Base-by-base conservation (phyloP, 441 rosid species). In the Kokia cookei region DNA sequence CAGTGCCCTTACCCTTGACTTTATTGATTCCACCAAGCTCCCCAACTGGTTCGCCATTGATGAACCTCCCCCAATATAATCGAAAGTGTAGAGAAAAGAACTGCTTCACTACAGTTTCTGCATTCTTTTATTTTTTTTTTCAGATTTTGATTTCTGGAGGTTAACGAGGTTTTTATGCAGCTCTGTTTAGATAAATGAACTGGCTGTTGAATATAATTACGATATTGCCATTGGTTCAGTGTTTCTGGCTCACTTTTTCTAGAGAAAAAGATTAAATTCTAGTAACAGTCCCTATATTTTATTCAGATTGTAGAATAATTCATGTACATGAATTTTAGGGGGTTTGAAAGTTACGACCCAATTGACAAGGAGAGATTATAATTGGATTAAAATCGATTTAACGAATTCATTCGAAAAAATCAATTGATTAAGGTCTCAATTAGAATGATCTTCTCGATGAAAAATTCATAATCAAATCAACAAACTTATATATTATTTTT, bases 21-120 rank as follows among this genome's bases (percentile, higher is more conserved):
- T 95, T 58, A 95, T 93, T 27, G 95, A 85, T 83, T 91, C 84
- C 83, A 95, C 85, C 80, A 95, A 73, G 75, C 76, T 82, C 84
- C 84, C 98, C 53, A 95, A 78, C 82, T 86, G 97, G 63, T 75
- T 81, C 14, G 88, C 92, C 98, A 92, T 94, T 40, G 17, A 29
- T 17, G 22, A 6, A 48, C 53, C 6, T 19, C 17, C 35, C 6
- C 37, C 37, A 5, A 32, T 32, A 1, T 32, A 32, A 32, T 32
- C 37, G 5, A 3, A 48, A 48, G 4, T 48, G 5, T 1, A 14
- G 9, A 48, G 27, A 10, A 1, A 7, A 4, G 43, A 15, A 32
- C 37, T 32, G 37, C 15, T 51, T 12, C 27, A 11, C 55, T 32
- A 37, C 29, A 53, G 45, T 15, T 51, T 15, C 4, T 29, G 65